These are phyloP conservation scores for Ceratocystiopsis sp. DNA, from an alignment of 2,329 filamentous ascomycete species.

Conservation along the genomic window DNA sequence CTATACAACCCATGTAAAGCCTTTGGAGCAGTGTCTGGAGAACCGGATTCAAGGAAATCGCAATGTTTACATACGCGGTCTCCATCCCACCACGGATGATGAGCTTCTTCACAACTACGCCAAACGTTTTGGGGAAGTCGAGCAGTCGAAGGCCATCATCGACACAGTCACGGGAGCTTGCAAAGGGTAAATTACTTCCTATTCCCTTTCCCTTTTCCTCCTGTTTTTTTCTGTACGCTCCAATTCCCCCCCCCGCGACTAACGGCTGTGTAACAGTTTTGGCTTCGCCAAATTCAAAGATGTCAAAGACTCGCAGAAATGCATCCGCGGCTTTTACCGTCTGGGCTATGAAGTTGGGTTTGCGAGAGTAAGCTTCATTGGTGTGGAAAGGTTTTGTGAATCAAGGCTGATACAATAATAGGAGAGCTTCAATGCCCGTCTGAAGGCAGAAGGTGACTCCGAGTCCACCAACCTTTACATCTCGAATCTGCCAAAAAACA, in stretches of 20 bases:
- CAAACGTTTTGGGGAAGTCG: conserved; percentile 76
- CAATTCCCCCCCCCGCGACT: too few species aligned
- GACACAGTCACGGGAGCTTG: conserved; percentile 84
- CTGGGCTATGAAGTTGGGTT: conserved; percentile 96
- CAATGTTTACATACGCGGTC: conserved; percentile 94
- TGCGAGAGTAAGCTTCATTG: conserved; percentile 48
- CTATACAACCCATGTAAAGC: conserved; percentile 74
- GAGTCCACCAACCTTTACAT: conserved; percentile 91
- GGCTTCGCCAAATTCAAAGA: conserved; percentile 93
- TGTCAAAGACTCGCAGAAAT: conserved; percentile 78
- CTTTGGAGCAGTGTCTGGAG: conserved; percentile 82
- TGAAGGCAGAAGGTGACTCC: conserved; percentile 89
- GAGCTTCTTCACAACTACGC: conserved; percentile 72
- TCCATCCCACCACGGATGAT: conserved; percentile 89
- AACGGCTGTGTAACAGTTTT: conserved; percentile 41
- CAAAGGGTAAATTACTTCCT: conserved; percentile 57
- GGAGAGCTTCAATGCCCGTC: conserved; percentile 96
- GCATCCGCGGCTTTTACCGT: conserved; percentile 87
- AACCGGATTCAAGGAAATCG: conserved; percentile 84
- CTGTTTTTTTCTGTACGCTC: background rate
- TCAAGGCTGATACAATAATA: conserved; percentile 16
- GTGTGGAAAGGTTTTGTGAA: too few species aligned
- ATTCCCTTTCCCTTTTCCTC: background rate
- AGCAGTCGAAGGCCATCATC: conserved; percentile 97
- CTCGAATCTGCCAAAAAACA: conserved; percentile 81